Evolutionary conservation across 306 rosid genomes (phyloP).

Genomic region (Begonia masoniana): DNA sequence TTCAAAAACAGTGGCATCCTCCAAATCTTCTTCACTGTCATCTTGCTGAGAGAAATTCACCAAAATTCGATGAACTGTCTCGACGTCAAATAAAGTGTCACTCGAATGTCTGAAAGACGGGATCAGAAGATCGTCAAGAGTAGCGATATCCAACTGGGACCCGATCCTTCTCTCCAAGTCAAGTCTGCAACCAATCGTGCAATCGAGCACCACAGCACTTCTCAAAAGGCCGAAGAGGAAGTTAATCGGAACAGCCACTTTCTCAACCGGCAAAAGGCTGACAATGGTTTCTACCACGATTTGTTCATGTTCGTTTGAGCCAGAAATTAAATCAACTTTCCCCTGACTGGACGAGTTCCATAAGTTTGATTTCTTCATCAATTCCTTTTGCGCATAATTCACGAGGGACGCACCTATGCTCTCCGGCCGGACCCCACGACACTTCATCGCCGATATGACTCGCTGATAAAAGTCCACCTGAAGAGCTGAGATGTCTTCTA

Average conservation of each 20-base stretch:
- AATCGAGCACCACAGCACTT: conserved; percentile 41
- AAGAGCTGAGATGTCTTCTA: conserved; percentile 83
- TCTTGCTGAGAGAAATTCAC: conserved; percentile 71
- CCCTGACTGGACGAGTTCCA: conserved; percentile 43
- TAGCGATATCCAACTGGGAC: conserved; percentile 44
- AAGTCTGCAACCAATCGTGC: conserved; percentile 28
- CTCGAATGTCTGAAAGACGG: conserved; percentile 16
- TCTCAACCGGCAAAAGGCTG: conserved; percentile 65
- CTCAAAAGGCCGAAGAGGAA: conserved; percentile 51
- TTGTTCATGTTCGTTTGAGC: conserved; percentile 49
- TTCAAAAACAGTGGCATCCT: conserved; percentile 80
- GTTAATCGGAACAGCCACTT: conserved; percentile 47
- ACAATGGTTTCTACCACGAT: conserved; percentile 79
- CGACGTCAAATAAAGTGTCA: conserved; percentile 76
- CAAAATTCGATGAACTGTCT: conserved; percentile 86
- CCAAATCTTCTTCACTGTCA: conserved; percentile 33
- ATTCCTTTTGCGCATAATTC: conserved; percentile 77
- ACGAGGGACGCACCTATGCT: conserved; percentile 83
- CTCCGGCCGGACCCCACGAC: conserved; percentile 91
- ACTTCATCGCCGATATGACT: conserved; percentile 86
- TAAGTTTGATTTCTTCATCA: conserved; percentile 64
- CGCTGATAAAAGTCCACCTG: conserved; percentile 68
- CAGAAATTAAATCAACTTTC: conserved; percentile 31
- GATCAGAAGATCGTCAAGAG: conserved; percentile 57
- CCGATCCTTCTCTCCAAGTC: conserved; percentile 69